Base-by-base conservation (phyloP, 2,329 filamentous ascomycete genomes). In the Ustulina deusta region DNA sequence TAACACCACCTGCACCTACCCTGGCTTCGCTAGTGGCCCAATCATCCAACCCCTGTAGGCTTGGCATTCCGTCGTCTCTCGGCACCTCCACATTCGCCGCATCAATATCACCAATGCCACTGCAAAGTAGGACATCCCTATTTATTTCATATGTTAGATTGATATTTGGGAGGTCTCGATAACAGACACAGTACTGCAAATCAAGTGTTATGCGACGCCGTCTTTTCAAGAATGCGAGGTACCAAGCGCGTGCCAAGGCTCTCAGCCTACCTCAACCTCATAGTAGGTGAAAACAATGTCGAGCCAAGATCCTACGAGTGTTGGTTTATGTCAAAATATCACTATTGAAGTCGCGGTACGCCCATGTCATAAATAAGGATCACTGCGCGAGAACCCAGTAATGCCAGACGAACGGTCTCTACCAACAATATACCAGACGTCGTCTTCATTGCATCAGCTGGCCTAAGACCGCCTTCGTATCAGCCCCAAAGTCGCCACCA, bases 401-500 rank as follows among this genome's bases (percentile, higher is more conserved):
- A 1, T 4, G 4, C 9, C 51, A 7, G 4, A 3, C n/a, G n/a
- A 15, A 6, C n/a, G 13, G 22, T 42, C 36, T 32, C 13, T 51
- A 9, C 11, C 13, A 20, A 22, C 22, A 17, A 27, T 17, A n/a
- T 42, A 40, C 13, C 2, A 42, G 27, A 55, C 13, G 5, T 22
- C 11, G 6, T 27, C 3, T 42, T 54, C 22, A 56, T 10, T 40
- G 34, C 34, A 20, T 27, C 36, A 40, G 15, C 3, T 32, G 6
- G 3, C 22, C 36, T 2, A 68, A 25, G 34, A 25, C 27, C 6
- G 51, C 56, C 57, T 51, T 59, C 44, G 13, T 22, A 2, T 40
- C 44, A 10, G 10, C 38, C 4, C 62, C 44, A 15, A 68, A 29
- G 7, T 17, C 32, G 20, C 66, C 66, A 2, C 66, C 66, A 42